Evolutionary conservation across 352 stramenopile species (phyloP).

Genomic region (Pythium vanterpoolii): DNA sequence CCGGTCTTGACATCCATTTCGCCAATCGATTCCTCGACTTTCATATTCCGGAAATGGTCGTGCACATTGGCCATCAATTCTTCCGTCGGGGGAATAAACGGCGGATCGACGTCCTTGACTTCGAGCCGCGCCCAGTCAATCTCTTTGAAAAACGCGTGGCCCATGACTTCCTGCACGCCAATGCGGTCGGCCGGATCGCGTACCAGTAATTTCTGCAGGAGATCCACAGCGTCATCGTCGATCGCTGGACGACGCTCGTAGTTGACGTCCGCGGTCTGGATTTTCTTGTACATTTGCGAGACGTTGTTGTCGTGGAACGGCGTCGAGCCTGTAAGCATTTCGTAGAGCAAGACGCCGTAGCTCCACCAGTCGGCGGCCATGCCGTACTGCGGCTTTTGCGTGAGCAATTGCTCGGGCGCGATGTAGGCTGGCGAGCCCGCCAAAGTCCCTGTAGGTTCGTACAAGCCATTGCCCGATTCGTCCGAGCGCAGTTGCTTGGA

Average conservation of each 20-base stretch:
- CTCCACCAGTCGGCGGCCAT: slow-evolving; percentile 89
- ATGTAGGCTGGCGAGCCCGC: slow-evolving; percentile 85
- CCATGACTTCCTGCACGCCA: slow-evolving; percentile 50
- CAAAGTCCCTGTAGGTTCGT: slow-evolving; percentile 64
- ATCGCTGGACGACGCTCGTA: slow-evolving; percentile 69
- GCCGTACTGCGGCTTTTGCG: slow-evolving; percentile 83
- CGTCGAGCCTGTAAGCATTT: slow-evolving; percentile 86
- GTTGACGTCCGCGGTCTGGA: slow-evolving; percentile 83
- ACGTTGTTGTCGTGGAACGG: slow-evolving; percentile 87
- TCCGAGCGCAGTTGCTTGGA: slow-evolving; percentile 73
- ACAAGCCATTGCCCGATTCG: slow-evolving; percentile 33
- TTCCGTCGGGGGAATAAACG: slow-evolving; percentile 75
- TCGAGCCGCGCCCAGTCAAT: slow-evolving; percentile 77
- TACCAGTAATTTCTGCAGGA: slow-evolving; percentile 75
- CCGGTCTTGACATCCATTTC: slow-evolving; percentile 62
- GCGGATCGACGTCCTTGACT: slow-evolving; percentile 75
- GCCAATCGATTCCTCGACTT: slow-evolving; percentile 77
- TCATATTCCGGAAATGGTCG: slow-evolving; percentile 89
- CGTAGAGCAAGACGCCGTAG: slow-evolving; percentile 82
- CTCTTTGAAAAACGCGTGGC: slow-evolving; percentile 62
- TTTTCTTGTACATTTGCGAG: slow-evolving; percentile 89
- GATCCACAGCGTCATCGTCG: slow-evolving; percentile 59
- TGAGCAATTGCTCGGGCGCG: slow-evolving; percentile 77
- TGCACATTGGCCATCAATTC: slow-evolving; percentile 88
- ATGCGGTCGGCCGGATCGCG: slow-evolving; percentile 70